Percentiles rank a stretch among this genome's conserved stretches.
Evolutionary conservation across 768 basidiomycete species (phyloP).

Genomic region (Boletus pseudopeckii): DNA sequence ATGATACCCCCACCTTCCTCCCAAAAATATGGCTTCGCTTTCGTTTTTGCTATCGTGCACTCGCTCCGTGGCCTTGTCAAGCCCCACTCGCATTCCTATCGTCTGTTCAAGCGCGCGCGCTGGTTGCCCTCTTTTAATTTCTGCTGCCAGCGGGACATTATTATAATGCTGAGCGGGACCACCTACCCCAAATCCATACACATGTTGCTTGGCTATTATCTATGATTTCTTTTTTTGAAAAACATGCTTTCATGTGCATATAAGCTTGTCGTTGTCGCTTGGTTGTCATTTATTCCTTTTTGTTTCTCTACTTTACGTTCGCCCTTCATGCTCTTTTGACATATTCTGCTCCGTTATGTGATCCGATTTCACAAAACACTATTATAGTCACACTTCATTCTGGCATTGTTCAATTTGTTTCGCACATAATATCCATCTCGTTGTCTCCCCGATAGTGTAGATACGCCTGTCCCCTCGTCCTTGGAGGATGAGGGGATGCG

Average conservation of each 20-base stretch:
- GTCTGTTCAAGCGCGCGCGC: slow-evolving; percentile 7
- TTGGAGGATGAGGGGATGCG: background rate
- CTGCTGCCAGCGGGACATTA: slow-evolving; percentile 23
- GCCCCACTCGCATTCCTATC: slow-evolving; percentile 22
- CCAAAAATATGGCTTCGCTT: slow-evolving; percentile 26
- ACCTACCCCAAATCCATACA: slow-evolving; percentile 15
- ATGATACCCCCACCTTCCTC: slow-evolving; percentile 9
- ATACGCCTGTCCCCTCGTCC: slow-evolving; percentile 14
- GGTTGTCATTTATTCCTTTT: slow-evolving; percentile 27
- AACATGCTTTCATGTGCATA: slow-evolving; percentile 30
- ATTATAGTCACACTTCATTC: slow-evolving; percentile 17
- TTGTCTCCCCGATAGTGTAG: slow-evolving; percentile 26
- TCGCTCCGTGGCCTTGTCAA: slow-evolving; percentile 18
- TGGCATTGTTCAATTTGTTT: slow-evolving; percentile 20
- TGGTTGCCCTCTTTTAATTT: slow-evolving; percentile 13
- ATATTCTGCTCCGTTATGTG: slow-evolving; percentile 14
- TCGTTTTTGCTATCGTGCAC: slow-evolving; percentile 29
- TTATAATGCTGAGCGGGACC: slow-evolving; percentile 21
- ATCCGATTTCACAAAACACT: slow-evolving; percentile 14
- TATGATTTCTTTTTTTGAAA: slow-evolving; percentile 17
- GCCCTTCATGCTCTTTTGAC: slow-evolving; percentile 7
- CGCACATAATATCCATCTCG: slow-evolving; percentile 33
- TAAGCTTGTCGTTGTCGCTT: slow-evolving; percentile 21
- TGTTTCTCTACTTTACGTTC: slow-evolving; percentile 13
- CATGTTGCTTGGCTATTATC: slow-evolving; percentile 28